Evolutionary conservation across 192 early-diverging fungal species (phyloP).

Genomic region (Podila horticola): DNA sequence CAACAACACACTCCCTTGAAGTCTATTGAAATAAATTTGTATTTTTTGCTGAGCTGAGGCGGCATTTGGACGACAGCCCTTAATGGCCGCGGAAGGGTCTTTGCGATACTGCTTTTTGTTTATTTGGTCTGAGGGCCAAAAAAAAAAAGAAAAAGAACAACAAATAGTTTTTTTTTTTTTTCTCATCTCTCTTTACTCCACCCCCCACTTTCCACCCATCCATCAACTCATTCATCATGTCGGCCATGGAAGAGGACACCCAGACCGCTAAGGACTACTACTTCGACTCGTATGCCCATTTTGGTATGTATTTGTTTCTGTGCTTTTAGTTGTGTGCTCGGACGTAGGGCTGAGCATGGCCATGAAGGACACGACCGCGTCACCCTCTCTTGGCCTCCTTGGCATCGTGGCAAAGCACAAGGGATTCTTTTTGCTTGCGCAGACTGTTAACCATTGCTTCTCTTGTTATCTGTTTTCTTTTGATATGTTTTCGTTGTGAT

Average conservation of each 20-base stretch:
- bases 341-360: too few species aligned
- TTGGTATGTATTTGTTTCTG: constrained; percentile 65
- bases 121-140: too few species aligned
- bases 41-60: too few species aligned
- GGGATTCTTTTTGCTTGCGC: neutral
- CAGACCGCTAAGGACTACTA: constrained; percentile 83
- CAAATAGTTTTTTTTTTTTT: constrained; percentile 38
- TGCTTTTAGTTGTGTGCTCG: neutral
- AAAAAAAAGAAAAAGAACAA: too few species aligned
- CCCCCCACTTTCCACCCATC: neutral
- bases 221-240: constrained; percentile 17
- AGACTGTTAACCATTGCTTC: neutral
- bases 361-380: too few species aligned
- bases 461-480: neutral
- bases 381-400: too few species aligned
- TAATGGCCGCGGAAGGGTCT: too few species aligned
- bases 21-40: too few species aligned
- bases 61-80: too few species aligned
- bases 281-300: constrained; percentile 99
- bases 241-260: constrained; percentile 53
- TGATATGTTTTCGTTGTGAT: neutral
- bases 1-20: constrained; percentile 53
- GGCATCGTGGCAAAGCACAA: neutral
- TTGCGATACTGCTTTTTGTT: too few species aligned
- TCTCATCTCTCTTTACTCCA: constrained; percentile 1